Evolutionary conservation across 805 yeast species (phyloP), one percentile per base, ranked within the genome.

Genomic region (Candida tammaniensis): DNA sequence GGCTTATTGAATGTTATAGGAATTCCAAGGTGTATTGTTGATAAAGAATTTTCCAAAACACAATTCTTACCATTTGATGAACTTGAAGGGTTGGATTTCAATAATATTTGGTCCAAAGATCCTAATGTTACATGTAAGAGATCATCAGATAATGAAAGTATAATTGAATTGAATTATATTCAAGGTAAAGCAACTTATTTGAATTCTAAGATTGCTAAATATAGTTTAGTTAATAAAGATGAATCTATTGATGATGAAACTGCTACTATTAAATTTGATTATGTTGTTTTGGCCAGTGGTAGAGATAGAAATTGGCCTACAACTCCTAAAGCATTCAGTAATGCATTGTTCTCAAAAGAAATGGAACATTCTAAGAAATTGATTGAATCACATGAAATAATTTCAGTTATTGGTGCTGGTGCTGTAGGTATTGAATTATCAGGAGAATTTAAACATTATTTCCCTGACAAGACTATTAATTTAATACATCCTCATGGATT

Each of bases 241-340:
- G 31, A 17, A 21, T 14, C 23, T 20, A 38, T 36, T 21, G 44
- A 38, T 4, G 13, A 12, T 16, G 27, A 20, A 22, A 18, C 16
- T 12, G 39, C 42, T 12, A 40, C 39, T 1, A 48, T 63, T 27
- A 48, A 52, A 7, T 75, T 73, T 47, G 76, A 75, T 42, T 74
- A 70, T 42, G 68, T 64, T 14, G 55, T 74, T 8, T 48, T 63
- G 33, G 74, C 78, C 4, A 52, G 72, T 2, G 80, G 80, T 1
- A 56, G 80, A 48, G 58, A 72, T 33, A 54, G 80, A 40, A 54
- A 57, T 26, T 74, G 78, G 77, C 81, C 80, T 10, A 65, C 72
- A 23, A 73, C 74, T 22, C 80, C 80, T 3, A 47, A 55, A n/a
- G 76, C 70, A 0, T 45, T 43, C 29, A 65, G 68, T 9, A 54